Evolutionary conservation across 345 rosid genomes (phyloP), one percentile per base, ranked within the genome.

Genomic region (Hypericum androsaemum): DNA sequence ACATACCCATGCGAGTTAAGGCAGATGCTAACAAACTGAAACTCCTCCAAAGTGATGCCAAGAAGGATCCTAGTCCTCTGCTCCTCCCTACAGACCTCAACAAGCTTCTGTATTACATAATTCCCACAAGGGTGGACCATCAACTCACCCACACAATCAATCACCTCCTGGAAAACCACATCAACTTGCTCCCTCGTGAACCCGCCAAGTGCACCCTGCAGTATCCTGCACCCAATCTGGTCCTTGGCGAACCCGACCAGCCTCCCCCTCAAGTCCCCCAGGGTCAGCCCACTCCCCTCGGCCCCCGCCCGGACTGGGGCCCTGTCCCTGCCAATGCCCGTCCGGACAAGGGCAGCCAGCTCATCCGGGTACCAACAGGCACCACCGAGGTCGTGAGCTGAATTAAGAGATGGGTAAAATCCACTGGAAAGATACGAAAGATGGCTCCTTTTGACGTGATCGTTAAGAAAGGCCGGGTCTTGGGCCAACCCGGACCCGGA

Each of bases 111-210:
- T 48, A 77, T 37, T 12, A 86, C 83, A 60, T 67, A 71, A 68
- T 60, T 68, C 32, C 72, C 95, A 51, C 51, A 75, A 54, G 71
- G 79, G 64, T 86, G 75, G 1, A 59, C 50, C 94, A 86, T 80
- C 68, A 89, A 60, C 5, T 74, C 77, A 47, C 61, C 57, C 6
- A 77, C 43, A 39, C 61, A 44, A 6, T 36, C 53, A 10, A 78
- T 61, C 6, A 80, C 10, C 58, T 71, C 78, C 37, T 38, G 22
- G 61, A 80, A 83, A 28, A 83, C 56, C 74, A 55, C 53, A 22
- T 74, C 73, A 40, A 77, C 45, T 6, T 44, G 70, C 61, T 71
- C 79, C 14, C 11, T 54, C 0, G 79, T 44, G 39, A 59, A 51
- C 12, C 14, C 46, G 7, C 5, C 44, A 15, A 86, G 68, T 17